Evolutionary conservation across 169 alveolate genomes (phyloP).

Genomic region (Eimeria praecox): DNA sequence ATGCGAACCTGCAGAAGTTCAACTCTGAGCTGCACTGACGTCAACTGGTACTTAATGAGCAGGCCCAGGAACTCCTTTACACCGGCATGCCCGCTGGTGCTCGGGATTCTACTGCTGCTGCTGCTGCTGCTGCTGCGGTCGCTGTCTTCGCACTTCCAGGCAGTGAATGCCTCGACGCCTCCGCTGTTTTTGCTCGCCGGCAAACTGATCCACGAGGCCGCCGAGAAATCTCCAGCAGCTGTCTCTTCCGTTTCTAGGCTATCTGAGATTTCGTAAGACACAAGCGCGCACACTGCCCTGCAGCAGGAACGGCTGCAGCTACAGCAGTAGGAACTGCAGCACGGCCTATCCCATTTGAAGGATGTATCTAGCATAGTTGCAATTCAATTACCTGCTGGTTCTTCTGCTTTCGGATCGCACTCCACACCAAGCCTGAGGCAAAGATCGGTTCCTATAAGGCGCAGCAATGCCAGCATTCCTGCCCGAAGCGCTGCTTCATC

Average conservation of each 20-base stretch:
- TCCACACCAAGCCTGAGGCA: constrained; percentile 64
- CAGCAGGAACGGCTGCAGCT: neutral
- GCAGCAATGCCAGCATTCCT: constrained; percentile 36
- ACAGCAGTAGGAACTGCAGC: neutral
- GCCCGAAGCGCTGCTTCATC: constrained; percentile 55
- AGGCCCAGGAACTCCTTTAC: constrained; percentile 39
- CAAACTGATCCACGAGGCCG: constrained; percentile 24
- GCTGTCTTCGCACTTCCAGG: constrained; percentile 45
- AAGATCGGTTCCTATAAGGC: constrained; percentile 2
- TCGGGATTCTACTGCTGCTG: neutral
- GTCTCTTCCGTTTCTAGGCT: neutral
- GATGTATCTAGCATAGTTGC: no score
- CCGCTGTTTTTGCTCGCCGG: neutral
- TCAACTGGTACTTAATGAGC: constrained; percentile 29
- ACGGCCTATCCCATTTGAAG: neutral
- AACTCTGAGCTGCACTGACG: constrained; percentile 49
- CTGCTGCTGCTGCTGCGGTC: neutral
- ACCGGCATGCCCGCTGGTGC: constrained; percentile 41
- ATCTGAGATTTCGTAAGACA: neutral
- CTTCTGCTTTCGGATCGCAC: neutral
- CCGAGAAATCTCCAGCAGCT: neutral
- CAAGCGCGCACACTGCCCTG: neutral
- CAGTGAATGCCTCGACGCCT: constrained; percentile 23
- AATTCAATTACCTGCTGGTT: constrained; percentile 20
- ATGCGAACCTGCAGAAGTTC: constrained; percentile 62